Percentiles rank a stretch among this genome's conserved stretches.
Conservation (phyloP, 352 stramenopile genomes). For the Blastocystis sp. region DNA sequence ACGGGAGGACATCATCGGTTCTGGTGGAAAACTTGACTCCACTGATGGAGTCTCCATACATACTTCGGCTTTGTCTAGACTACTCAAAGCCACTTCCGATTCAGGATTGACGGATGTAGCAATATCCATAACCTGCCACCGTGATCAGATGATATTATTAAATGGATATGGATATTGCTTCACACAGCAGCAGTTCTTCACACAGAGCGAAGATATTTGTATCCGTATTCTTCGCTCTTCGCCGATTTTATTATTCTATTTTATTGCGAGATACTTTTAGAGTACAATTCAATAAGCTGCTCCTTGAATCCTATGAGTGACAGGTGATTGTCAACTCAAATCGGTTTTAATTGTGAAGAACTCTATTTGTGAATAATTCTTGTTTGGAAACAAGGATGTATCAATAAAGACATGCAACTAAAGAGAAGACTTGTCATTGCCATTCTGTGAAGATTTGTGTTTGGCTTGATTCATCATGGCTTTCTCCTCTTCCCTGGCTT, state of each 20-base stretch:
- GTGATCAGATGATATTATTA: constrained; percentile 28
- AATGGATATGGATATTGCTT: neutral
- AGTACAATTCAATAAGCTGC: too few species aligned
- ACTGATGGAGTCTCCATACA: neutral
- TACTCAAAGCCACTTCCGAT: neutral
- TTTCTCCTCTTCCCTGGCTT: constrained; percentile 30
- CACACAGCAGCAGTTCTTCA: neutral
- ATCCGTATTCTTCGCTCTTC: neutral
- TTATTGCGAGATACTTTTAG: too few species aligned
- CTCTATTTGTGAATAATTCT: neutral
- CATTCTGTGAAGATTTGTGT: neutral
- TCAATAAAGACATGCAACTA: neutral
- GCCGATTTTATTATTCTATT: neutral
- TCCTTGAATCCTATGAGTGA: neutral
- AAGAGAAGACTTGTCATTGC: neutral
- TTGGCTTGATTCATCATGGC: neutral
- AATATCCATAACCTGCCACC: neutral
- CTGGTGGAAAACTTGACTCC: neutral
- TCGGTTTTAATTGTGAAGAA: neutral
- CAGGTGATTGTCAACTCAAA: neutral
- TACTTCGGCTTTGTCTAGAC: neutral
- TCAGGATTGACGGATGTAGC: neutral
- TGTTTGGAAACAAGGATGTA: neutral
- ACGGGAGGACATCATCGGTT: neutral
- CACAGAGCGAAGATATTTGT: neutral